These are phyloP conservation scores for Nigrospora sphaerica DNA, from an alignment of 2,329 filamentous ascomycete species.

Conservation along the genomic window DNA sequence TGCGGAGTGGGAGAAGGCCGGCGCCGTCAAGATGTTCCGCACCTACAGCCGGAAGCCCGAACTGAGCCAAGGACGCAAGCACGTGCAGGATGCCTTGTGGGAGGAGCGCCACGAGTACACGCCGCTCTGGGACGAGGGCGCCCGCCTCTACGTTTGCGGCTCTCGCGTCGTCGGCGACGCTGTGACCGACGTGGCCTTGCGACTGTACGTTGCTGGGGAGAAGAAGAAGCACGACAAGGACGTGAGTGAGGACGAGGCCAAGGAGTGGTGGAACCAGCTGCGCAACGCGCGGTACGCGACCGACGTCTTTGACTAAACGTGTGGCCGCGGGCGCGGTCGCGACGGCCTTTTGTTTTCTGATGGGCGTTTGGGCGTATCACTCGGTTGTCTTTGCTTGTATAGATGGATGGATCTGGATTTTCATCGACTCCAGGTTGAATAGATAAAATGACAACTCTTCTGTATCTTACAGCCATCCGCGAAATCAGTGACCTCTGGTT, in stretches of 20 bases:
- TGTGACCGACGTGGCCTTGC: conserved; percentile 32
- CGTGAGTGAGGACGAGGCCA: conserved; percentile 29
- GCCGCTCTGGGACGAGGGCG: conserved; percentile 10
- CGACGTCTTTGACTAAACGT: conserved; percentile 49
- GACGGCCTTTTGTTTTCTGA: neutral
- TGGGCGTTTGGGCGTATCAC: too few species aligned
- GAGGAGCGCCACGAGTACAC: conserved; percentile 8
- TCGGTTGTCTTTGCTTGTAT: too few species aligned
- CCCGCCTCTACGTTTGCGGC: conserved; percentile 51
- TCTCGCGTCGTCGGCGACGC: conserved; percentile 37
- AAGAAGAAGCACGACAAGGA: conserved; percentile 17
- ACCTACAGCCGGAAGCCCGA: conserved; percentile 37
- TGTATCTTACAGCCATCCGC: too few species aligned
- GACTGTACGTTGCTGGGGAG: conserved; percentile 20
- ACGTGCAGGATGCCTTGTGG: conserved; percentile 16
- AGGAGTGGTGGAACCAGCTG: conserved; percentile 40
- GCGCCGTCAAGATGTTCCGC: conserved; percentile 43
- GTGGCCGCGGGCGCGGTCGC: too few species aligned
- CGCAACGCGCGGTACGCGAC: conserved; percentile 50
- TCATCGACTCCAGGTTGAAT: too few species aligned
- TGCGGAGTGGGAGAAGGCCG: conserved; percentile 36
- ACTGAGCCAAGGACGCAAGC: conserved; percentile 30
- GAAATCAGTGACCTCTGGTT: too few species aligned
- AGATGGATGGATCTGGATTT: too few species aligned
- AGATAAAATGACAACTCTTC: too few species aligned